Percentiles rank a stretch among this genome's conserved stretches.
Conservation (phyloP, 202 grass and related monocot species). For the Zizania palustris region DNA sequence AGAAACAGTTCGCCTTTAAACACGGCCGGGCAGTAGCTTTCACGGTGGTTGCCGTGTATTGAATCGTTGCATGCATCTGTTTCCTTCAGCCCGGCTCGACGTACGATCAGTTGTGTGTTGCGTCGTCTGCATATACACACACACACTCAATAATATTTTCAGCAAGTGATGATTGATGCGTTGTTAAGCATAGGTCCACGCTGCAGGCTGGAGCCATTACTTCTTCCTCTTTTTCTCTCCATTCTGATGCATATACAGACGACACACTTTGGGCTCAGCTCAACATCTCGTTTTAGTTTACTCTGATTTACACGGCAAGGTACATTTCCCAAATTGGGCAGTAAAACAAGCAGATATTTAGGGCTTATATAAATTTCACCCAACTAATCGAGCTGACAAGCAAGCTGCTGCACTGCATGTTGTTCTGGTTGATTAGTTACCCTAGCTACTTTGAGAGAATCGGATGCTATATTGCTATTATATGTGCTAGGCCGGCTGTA, state of each 20-base stretch:
- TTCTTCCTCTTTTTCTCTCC: background rate
- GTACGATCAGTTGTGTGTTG: conserved; percentile 31
- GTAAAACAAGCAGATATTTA: conserved; percentile 6
- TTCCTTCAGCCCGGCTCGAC: conserved; percentile 37
- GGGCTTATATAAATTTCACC: conserved; percentile 6
- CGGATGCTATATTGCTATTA: conserved; percentile 45
- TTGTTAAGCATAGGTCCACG: background rate
- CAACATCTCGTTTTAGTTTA: background rate
- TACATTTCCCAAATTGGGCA: background rate
- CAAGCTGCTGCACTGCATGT: conserved; percentile 34
- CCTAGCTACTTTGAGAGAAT: conserved; percentile 31
- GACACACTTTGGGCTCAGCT: too few species aligned
- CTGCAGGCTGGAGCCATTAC: background rate
- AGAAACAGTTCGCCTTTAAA: conserved; percentile 22
- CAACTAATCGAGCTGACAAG: background rate
- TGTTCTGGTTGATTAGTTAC: conserved; percentile 33
- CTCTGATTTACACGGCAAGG: too few species aligned
- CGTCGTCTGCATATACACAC: conserved; percentile 2
- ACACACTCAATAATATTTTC: too few species aligned
- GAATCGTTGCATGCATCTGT: conserved; percentile 41
- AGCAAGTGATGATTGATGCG: background rate
- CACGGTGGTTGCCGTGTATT: conserved; percentile 39
- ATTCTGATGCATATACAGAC: background rate
- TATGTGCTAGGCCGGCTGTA: conserved; percentile 32
- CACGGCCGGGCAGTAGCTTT: conserved; percentile 38